These are phyloP conservation scores for Diphasiastrum complanatum DNA, from an alignment of 83 land plant genomes.

Conservation along the genomic window DNA sequence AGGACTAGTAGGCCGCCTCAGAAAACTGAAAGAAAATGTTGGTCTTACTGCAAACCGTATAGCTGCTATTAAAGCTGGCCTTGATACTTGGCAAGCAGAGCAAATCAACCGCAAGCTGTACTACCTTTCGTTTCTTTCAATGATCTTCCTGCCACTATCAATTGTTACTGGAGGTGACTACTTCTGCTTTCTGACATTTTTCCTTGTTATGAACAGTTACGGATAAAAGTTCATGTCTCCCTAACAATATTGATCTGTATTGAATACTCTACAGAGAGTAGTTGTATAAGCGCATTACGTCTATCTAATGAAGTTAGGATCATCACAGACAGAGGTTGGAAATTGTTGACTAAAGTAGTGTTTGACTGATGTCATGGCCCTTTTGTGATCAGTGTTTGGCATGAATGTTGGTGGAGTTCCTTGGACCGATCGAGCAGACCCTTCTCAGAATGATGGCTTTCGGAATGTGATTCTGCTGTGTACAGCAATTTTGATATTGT, in stretches of 20 bases:
- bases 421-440: constrained; percentile 7
- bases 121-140: constrained; percentile 78
- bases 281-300: no score
- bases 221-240: no score
- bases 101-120: constrained; percentile 84
- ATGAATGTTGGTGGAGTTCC: constrained; percentile 17
- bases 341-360: no score
- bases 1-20: constrained; percentile 55
- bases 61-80: constrained; percentile 82
- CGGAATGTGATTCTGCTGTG: constrained; percentile 8
- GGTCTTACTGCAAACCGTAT: constrained; percentile 78
- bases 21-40: constrained; percentile 76
- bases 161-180: constrained; percentile 88
- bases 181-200: no score
- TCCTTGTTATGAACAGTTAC: no score
- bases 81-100: constrained; percentile 93
- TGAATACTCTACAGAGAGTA: no score
- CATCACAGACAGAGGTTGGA: no score
- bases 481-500: constrained; percentile 3
- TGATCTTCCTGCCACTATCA: constrained; percentile 81
- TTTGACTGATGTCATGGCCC: neutral
- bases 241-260: no score
- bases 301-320: no score
- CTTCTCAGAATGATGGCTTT: constrained; percentile 3
- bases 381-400: constrained; percentile 3